Conservation (phyloP, 805 yeast species). For the Yarrowia keelungensis region DNA sequence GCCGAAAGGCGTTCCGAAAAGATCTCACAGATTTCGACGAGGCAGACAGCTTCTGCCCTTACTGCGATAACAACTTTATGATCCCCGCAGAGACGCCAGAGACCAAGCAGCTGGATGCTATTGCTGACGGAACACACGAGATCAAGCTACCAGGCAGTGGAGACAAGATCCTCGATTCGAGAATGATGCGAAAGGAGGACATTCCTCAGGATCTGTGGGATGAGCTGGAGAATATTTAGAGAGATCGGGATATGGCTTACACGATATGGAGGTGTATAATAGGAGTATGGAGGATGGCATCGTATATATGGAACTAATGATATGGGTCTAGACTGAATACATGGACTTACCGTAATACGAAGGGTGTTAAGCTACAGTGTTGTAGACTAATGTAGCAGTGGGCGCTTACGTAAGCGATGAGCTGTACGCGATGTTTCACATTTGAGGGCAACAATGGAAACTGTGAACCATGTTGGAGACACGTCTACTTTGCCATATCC, state of each 20-base stretch:
- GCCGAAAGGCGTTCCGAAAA: constrained; percentile 50
- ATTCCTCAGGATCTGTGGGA: constrained; percentile 36
- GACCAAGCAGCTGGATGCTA: constrained; percentile 34
- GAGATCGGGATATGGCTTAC: too few relatives aligned
- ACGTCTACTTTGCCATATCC: background rate
- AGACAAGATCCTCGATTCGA: constrained; percentile 13
- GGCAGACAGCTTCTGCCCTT: constrained; percentile 49
- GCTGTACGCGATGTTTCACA: too few relatives aligned
- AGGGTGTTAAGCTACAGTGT: too few relatives aligned
- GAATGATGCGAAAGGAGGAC: constrained; percentile 34
- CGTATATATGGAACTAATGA: too few relatives aligned
- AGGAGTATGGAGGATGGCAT: too few relatives aligned
- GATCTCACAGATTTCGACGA: constrained; percentile 50
- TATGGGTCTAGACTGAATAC: too few relatives aligned
- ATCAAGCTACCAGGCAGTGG: constrained; percentile 17
- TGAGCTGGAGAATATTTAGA: constrained; percentile 28
- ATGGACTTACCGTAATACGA: too few relatives aligned
- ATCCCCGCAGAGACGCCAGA: constrained; percentile 44
- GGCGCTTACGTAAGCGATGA: too few relatives aligned
- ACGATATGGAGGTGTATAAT: background rate
- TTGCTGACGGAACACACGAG: constrained; percentile 34
- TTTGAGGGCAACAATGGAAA: too few relatives aligned
- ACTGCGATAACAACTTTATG: constrained; percentile 49
- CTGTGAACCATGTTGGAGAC: too few relatives aligned
- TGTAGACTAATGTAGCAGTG: too few relatives aligned